Conservation (phyloP, 2,329 filamentous ascomycete genomes). For the Colletotrichum simmondsii region DNA sequence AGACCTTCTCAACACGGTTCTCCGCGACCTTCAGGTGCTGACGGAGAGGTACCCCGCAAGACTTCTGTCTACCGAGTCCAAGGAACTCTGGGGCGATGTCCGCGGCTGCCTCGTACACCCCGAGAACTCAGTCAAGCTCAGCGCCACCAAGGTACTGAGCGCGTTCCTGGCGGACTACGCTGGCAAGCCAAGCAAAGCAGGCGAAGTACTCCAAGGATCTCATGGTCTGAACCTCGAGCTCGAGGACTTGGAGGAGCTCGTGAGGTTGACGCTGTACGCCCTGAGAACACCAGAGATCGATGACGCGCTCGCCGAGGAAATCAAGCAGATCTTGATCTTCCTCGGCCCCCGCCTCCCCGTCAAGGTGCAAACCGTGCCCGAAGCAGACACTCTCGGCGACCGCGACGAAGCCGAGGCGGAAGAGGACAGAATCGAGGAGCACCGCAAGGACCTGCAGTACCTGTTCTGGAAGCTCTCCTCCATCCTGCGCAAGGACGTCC, state of each 20-base stretch:
- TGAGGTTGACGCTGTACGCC: constrained; percentile 59
- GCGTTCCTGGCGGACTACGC: constrained; percentile 86
- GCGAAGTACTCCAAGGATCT: constrained; percentile 74
- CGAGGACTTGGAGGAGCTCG: constrained; percentile 71
- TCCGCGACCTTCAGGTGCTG: constrained; percentile 76
- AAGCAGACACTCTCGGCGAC: constrained; percentile 55
- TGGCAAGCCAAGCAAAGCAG: constrained; percentile 63
- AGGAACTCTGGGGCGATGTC: constrained; percentile 77
- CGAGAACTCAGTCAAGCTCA: constrained; percentile 80
- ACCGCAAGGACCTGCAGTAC: constrained; percentile 67
- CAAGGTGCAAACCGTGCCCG: constrained; percentile 38
- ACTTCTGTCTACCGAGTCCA: constrained; percentile 69
- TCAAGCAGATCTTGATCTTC: constrained; percentile 85
- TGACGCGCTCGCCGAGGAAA: constrained; percentile 81
- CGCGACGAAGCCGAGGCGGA: constrained; percentile 55
- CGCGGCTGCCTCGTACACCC: constrained; percentile 77
- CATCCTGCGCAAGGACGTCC: constrained; percentile 80
- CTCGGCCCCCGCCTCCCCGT: constrained; percentile 69
- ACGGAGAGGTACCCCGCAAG: constrained; percentile 72
- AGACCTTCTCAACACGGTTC: constrained; percentile 79
- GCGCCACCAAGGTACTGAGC: constrained; percentile 78
- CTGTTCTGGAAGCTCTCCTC: constrained; percentile 83
- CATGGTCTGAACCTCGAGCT: constrained; percentile 75
- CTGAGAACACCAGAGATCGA: constrained; percentile 74
- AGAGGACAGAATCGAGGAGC: constrained; percentile 40